Evolutionary conservation across 495 filamentous ascomycete genomes (phyloP), one percentile per base, ranked within the genome.

Genomic region (Aspergillus diversus): DNA sequence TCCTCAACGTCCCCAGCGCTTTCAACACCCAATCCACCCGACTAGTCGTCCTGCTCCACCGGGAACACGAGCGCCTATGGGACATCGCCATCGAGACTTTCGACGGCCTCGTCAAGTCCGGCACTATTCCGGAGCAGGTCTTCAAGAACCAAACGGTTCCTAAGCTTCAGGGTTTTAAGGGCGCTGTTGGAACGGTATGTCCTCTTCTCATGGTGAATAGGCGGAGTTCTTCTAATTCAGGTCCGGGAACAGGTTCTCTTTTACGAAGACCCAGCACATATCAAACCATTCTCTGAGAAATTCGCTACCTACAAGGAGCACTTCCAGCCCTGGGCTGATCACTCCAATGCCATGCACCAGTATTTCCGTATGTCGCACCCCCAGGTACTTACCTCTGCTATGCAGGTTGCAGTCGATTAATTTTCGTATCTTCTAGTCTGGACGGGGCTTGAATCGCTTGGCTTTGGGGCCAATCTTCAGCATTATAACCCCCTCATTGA

Each of bases 11-110:
- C 27, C 83, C 83, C 60, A 81, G 77, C 62, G 71, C 83, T 7
- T 86, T 84, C 75, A 84, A 86, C 71, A 83, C 81, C 35, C 83
- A 86, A 61, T 81, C 83, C 33, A 81, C 80, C 0, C 80, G 83
- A 13, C 47, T 81, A 16, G 74, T 83, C 13, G 70, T 85, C 1
- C 66, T 84, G 12, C 61, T 85, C 55, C 72, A 78, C 43, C 63
- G 76, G 16, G 76, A 85, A 63, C 83, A 84, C 65, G 75, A 82
- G 60, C 71, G 75, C 53, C 75, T 83, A 5, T 86, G 83, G 83
- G 77, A 83, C 63, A 66, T 83, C 52, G 75, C 72, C 27, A 73
- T 71, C 11, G 73, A 80, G 13, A 62, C 70, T 5, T 77, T 84
- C 55, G 67, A 72, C 61, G 65, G 66, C 1, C 73, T 79, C 32